phyloP scores from a whole-genome alignment of 2,329 filamentous ascomycete genomes.

The Apiospora rasikravindrae region DNA sequence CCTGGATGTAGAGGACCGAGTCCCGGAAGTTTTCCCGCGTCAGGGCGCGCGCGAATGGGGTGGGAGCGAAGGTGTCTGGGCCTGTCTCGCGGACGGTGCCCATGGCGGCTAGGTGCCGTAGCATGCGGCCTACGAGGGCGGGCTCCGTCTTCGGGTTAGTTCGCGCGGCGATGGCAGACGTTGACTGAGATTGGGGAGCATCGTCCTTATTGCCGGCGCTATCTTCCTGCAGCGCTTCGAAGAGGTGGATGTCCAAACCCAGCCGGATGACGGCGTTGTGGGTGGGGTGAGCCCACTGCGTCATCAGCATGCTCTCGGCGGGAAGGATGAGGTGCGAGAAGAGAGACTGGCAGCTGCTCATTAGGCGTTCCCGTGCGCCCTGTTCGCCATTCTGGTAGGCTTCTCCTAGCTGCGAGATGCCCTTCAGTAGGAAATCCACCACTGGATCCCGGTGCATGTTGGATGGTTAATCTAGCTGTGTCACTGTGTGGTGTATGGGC shows the following conservation, averaged over 20 bases:
- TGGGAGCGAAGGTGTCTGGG: neutral
- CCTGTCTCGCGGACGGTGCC: neutral
- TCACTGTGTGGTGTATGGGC: neutral
- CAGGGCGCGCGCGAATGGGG: constrained; percentile 4
- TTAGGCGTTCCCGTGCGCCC: neutral
- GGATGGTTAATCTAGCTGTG: neutral
- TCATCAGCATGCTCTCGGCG: neutral
- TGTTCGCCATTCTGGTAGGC: neutral
- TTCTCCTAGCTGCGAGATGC: neutral
- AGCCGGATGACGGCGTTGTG: constrained; percentile 10
- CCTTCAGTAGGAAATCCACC: neutral
- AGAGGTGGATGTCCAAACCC: neutral
- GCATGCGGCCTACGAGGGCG: constrained; percentile 1
- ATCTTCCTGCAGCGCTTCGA: neutral
- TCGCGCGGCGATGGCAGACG: neutral
- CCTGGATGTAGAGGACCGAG: neutral
- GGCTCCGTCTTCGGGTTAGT: neutral
- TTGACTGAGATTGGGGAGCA: neutral
- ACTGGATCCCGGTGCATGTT: neutral
- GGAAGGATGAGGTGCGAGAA: neutral
- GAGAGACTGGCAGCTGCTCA: neutral
- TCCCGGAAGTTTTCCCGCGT: neutral
- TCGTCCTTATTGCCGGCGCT: too few relatives aligned
- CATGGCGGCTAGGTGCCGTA: constrained; percentile 1
- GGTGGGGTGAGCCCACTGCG: neutral